Evolutionary conservation across 2,329 filamentous ascomycete species (phyloP).

Genomic region (Metarhizium rileyi): DNA sequence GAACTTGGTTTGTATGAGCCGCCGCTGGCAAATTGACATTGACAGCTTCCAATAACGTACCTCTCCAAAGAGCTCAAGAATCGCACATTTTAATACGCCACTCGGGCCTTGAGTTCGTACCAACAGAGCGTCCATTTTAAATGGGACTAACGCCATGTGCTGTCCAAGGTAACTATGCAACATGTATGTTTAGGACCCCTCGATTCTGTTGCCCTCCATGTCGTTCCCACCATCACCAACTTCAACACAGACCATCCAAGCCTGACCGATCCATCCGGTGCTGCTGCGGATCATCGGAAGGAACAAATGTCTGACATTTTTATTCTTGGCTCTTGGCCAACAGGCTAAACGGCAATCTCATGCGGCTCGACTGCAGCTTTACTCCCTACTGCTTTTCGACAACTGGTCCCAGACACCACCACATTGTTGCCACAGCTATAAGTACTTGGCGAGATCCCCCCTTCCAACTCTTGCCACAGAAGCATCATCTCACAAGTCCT

Average conservation of each 20-base stretch:
- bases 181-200: too few species aligned
- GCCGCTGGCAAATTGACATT: too few species aligned
- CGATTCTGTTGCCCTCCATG: neutral
- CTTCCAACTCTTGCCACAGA: neutral
- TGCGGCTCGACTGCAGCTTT: neutral
- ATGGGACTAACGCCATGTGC: too few species aligned
- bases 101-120: too few species aligned
- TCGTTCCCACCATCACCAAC: neutral
- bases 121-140: too few species aligned
- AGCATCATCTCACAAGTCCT: neutral
- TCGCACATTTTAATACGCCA: too few species aligned
- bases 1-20: too few species aligned
- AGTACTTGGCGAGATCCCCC: neutral
- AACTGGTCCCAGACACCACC: neutral
- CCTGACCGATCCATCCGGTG: neutral
- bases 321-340: neutral
- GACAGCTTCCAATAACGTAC: too few species aligned
- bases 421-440: neutral
- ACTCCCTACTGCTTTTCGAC: too few species aligned
- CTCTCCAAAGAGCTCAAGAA: too few species aligned
- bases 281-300: neutral
- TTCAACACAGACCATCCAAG: neutral
- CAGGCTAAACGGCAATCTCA: neutral
- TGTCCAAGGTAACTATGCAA: too few species aligned
- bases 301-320: neutral